Evolutionary conservation across 2,329 filamentous ascomycete genomes (phyloP), one percentile per base, ranked within the genome.

Genomic region (Gaeumannomyces sp.): DNA sequence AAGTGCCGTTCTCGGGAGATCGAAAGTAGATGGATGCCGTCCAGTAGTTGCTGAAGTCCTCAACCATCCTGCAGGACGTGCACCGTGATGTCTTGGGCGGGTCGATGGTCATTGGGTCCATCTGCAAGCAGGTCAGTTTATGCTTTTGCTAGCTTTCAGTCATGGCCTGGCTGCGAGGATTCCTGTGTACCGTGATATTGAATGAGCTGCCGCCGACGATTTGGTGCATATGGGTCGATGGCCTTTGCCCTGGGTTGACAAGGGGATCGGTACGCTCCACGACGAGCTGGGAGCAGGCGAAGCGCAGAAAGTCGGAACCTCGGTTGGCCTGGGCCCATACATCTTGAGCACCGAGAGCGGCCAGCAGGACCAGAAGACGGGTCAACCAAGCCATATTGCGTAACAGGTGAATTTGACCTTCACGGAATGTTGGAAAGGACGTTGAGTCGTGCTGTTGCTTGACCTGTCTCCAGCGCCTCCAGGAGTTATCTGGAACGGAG

Each of bases 31-130:
- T 76, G 67, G 80, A 79, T 0, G 88, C 88, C 22, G 84, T 85
- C 88, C 89, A 91, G 76, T 91, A 91, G 71, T 85, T 89, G 64
- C 83, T 88, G 65, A 84, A 76, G 72, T 90, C 88, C 67, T 84
- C 77, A 33, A 80, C 78, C 64, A 88, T 86, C 45, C 80, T 79
- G 73, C 88, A 90, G 4, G 88, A 87, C 1, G 88, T 88, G 73
- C 89, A 91, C 14, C 80, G 80, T 1, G 85, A 83, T 29, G 73
- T 73, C 13, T 35, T 63, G 22, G 62, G 56, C 22, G 62, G 62
- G 53, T 63, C 62, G 62, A 63, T 58, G 19, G 62, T 38, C 62
- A 31, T 57, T 8, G 62, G 62, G 25, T 63, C 62, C 62, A 63
- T 63, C 50, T 58, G 38, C 14, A 59, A 16, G 29, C 58, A 31